These are phyloP conservation scores for Smallanthus sonchifolius DNA, from an alignment of 129 eudicot species.

Conservation along the genomic window DNA sequence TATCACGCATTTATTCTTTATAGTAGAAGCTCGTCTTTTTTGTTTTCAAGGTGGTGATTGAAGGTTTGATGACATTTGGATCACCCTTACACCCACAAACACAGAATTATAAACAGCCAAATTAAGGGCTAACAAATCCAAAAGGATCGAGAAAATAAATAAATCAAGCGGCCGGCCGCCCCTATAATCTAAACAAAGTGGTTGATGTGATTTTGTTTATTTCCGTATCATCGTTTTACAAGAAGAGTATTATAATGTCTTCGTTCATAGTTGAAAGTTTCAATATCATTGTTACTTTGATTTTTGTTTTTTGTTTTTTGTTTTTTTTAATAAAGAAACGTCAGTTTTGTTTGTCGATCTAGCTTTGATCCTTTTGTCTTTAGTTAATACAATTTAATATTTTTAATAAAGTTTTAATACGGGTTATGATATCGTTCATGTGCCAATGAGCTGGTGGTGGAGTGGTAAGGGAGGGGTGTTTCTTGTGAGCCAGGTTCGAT, in stretches of 20 bases:
- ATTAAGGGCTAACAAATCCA: not conserved
- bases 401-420: not conserved
- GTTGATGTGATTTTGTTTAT: not conserved
- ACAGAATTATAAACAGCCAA: not conserved
- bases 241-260: conserved; percentile 2
- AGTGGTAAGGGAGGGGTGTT: too few species aligned
- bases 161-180: not conserved
- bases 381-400: not conserved
- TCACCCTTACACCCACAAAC: not conserved
- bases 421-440: not conserved
- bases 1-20: too few species aligned
- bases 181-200: not conserved
- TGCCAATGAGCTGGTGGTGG: too few species aligned
- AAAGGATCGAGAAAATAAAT: not conserved
- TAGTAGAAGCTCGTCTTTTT: too few species aligned
- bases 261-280: not conserved
- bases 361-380: not conserved
- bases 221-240: not conserved
- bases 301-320: not conserved
- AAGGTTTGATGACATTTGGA: not conserved
- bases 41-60: not conserved
- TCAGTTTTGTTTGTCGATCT: not conserved
- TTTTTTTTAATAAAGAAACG: not conserved
- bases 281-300: not conserved
- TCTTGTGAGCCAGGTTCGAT: too few species aligned